Conservation (phyloP, 2,329 filamentous ascomycete genomes). For the Juglanconis juglandina region DNA sequence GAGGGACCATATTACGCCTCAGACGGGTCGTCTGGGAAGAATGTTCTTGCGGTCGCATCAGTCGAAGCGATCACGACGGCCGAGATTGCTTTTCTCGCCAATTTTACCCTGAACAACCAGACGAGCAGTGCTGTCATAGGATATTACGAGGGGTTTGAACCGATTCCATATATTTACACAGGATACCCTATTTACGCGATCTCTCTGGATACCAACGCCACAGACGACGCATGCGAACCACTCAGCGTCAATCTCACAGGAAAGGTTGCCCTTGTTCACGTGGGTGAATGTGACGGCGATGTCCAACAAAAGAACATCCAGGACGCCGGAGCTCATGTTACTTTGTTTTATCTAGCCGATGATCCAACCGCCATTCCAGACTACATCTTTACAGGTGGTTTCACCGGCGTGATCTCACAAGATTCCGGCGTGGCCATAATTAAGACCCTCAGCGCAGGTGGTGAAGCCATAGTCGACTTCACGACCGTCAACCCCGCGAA, state of each 20-base stretch:
- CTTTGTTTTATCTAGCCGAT: constrained; percentile 37
- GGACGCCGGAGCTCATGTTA: constrained; percentile 36
- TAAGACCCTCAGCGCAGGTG: constrained; percentile 17
- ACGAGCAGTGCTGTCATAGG: constrained; percentile 1
- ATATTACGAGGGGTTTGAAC: constrained; percentile 4
- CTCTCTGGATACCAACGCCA: constrained; percentile 15
- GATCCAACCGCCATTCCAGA: constrained; percentile 15
- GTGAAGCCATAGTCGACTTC: constrained; percentile 20
- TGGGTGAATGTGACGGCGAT: constrained; percentile 25
- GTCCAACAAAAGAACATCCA: constrained; percentile 34
- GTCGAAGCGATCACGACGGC: constrained; percentile 4
- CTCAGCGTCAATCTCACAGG: constrained; percentile 29
- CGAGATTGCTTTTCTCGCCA: not conserved
- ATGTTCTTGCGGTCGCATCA: constrained; percentile 3
- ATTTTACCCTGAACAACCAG: not conserved
- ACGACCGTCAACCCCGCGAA: constrained; percentile 12
- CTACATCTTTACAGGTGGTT: constrained; percentile 2
- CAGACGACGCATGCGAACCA: constrained; percentile 33
- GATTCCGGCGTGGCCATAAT: constrained; percentile 20
- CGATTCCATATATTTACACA: constrained; percentile 2
- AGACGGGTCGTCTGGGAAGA: constrained; percentile 9
- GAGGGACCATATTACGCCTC: constrained; percentile 10
- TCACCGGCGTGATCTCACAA: constrained; percentile 17
- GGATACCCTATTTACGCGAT: constrained; percentile 19
- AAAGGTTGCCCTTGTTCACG: constrained; percentile 37